Percentiles rank a stretch among this genome's conserved stretches.
These are phyloP conservation scores for Pigoraptor vietnamica DNA, from an alignment of 78 protist species.

Conservation along the genomic window DNA sequence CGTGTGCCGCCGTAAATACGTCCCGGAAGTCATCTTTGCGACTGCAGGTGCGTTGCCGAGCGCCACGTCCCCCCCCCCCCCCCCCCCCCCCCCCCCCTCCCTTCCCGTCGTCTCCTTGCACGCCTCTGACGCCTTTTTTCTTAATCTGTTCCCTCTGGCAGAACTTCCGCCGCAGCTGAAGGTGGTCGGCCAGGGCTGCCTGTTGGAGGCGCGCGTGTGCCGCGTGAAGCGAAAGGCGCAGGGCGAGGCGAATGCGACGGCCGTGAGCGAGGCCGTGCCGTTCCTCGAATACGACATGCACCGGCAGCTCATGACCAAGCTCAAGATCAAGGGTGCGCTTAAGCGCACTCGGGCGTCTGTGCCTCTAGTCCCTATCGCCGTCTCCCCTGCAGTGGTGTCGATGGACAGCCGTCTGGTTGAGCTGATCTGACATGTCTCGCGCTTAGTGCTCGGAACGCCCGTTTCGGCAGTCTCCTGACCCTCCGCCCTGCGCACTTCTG, in stretches of 20 bases:
- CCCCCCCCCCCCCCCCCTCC: no score
- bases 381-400: background rate
- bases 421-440: no score
- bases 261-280: conserved; percentile 24
- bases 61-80: no score
- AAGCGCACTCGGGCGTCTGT: background rate
- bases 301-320: conserved; percentile 31
- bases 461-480: no score
- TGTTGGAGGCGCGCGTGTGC: conserved; percentile 32
- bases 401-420: no score
- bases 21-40: conserved; percentile 11
- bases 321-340: conserved; percentile 5
- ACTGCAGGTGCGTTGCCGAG: background rate
- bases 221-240: background rate
- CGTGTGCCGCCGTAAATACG: conserved; percentile 5
- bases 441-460: no score
- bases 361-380: background rate
- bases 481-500: no score
- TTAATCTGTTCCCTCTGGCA: background rate
- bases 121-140: no score
- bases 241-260: conserved; percentile 31
- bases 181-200: conserved; percentile 6
- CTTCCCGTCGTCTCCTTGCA: no score
- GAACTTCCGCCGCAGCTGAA: background rate
- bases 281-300: conserved; percentile 44